Evolutionary conservation across 2,329 filamentous ascomycete species (phyloP).

Genomic region (Calonectria pauciramosa): DNA sequence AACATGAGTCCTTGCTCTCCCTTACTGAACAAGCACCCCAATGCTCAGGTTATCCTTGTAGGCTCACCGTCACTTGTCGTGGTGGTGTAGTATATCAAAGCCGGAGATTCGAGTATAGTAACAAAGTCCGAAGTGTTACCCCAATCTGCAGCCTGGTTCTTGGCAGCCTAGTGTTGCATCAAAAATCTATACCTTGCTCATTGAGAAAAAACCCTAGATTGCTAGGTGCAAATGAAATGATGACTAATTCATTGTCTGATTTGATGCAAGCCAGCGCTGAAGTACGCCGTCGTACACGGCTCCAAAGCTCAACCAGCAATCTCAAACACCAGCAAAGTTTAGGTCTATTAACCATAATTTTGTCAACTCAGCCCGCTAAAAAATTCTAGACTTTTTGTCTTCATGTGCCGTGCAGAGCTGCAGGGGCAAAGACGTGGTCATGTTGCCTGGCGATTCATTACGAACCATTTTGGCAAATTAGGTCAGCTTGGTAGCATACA

Average conservation of each 20-base stretch:
- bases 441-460: no score
- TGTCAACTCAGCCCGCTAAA: not conserved
- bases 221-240: not conserved
- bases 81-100: not conserved
- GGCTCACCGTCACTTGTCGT: rapidly evolving
- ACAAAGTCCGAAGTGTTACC: not conserved
- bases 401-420: not conserved
- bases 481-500: no score
- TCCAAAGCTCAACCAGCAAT: not conserved
- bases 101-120: not conserved
- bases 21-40: no score
- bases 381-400: not conserved
- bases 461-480: no score
- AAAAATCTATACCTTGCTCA: not conserved
- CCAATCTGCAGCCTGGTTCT: not conserved
- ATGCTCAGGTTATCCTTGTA: no score
- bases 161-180: not conserved
- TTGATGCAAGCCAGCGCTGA: no score
- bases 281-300: no score
- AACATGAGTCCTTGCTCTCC: not conserved
- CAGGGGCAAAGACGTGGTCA: not conserved
- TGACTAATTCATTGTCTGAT: not conserved
- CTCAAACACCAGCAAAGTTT: not conserved
- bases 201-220: not conserved
- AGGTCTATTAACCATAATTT: not conserved